These are phyloP conservation scores for Pythium periplocum DNA, from an alignment of 352 stramenopile genomes.

Conservation along the genomic window DNA sequence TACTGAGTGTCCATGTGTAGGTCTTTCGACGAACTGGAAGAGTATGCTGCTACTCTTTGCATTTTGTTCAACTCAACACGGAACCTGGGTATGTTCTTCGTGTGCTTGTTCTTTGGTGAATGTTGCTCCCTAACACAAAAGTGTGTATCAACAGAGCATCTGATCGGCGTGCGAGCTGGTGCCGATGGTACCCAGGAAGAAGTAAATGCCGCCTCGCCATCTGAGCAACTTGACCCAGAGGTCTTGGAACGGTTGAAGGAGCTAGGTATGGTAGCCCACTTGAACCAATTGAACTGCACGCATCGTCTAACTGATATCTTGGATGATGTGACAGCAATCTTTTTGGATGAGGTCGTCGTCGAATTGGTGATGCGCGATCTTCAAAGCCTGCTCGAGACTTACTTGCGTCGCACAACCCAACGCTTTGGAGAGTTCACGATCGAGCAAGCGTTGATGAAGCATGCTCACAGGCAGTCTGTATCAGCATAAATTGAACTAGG, in stretches of 20 bases:
- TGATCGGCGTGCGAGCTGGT: constrained; percentile 44
- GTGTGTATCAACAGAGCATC: constrained; percentile 28
- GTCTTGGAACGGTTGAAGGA: constrained; percentile 41
- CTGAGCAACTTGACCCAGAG: constrained; percentile 21
- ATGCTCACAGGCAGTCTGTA: constrained; percentile 17
- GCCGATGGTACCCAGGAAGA: constrained; percentile 49
- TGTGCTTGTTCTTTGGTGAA: no score
- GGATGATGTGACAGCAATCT: constrained; percentile 32
- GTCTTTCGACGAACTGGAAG: constrained; percentile 50
- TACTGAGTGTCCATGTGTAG: not conserved
- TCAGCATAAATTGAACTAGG: constrained; percentile 7
- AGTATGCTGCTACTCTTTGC: constrained; percentile 65
- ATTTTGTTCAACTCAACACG: constrained; percentile 71
- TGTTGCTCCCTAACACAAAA: no score
- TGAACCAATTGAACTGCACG: no score
- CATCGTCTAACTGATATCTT: no score
- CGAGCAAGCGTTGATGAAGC: constrained; percentile 39
- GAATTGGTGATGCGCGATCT: constrained; percentile 76
- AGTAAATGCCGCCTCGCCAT: constrained; percentile 24
- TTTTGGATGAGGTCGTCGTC: constrained; percentile 75
- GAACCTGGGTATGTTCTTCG: constrained; percentile 38
- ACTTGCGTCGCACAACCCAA: constrained; percentile 47
- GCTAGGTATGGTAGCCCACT: constrained; percentile 26
- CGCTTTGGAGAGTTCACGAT: constrained; percentile 61
- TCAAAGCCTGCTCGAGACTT: constrained; percentile 58